Evolutionary conservation across 2,329 filamentous ascomycete genomes (phyloP), one percentile per base, ranked within the genome.

Genomic region (Epichloe sp.): DNA sequence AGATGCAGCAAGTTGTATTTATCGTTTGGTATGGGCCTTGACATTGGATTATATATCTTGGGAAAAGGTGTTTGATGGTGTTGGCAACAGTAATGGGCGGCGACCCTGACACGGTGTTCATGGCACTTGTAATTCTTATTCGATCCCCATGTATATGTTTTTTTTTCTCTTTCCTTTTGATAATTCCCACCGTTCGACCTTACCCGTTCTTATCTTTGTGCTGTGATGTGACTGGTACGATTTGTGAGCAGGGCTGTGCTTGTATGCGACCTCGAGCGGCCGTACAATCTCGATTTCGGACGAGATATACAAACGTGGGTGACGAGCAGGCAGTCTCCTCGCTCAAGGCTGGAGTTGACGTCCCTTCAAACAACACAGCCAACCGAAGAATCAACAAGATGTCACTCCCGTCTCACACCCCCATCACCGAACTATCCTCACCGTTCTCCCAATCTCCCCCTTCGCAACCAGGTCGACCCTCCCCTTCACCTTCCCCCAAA

Each of bases 401-500:
- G 26, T 31, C 40, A 11, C 11, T 26, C 5, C 21, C 5, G 6
- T 23, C 41, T 8, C 11, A 21, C 21, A 6, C 21, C 11, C 2
- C 37, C 42, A 43, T 58, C 44, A 63, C 48, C 55, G 40, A 7
- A 79, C 69, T 23, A 56, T 67, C 57, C 77, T 71, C 47, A 78
- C 72, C 21, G 56, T 59, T 35, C 56, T 66, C 1, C 76, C 76
- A 17, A 73, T 59, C 58, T 75, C 71, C 0, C 77, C 23, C 75
- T 49, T 67, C 56, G 76, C 73, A 14, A 78, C 76, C 23, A 66
- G 65, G 50, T 71, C 71, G 11, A 81, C 60, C 52, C 71, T 67
- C n/a, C 60, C 63, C 58, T 61, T 58, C 1, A 78, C 76, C 55
- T 72, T 69, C 42, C 62, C 64, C 79, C 78, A 82, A 23, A 84